Evolutionary conservation across 1,284 basidiomycete genomes (phyloP), one percentile per base, ranked within the genome.

Genomic region (Rhodotorula mucilaginosa): DNA sequence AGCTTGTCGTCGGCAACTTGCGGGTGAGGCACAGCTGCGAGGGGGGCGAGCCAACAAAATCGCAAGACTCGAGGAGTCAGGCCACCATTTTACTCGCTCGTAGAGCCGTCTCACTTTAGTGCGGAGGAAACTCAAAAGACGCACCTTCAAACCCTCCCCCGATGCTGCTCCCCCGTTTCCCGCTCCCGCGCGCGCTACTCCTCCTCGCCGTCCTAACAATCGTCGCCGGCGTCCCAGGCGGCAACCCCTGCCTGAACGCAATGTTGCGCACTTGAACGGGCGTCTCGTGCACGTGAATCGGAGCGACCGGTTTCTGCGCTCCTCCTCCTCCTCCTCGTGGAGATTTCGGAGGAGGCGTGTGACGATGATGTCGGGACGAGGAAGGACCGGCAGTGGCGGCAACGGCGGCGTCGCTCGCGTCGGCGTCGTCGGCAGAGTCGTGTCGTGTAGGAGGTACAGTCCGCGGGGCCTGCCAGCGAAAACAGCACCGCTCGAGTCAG

Each of bases 231-330:
- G 70, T 72, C 1, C 69, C 73, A 12, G 57, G 52, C 7, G 59
- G 52, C 44, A 47, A 34, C 7, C 67, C 69, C 19, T 69, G 65
- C 13, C 74, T 58, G 34, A 75, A 68, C 2, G 69, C 71, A 18
- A 67, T 62, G 64, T 75, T 75, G 44, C 63, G 56, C 23, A 71
- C 52, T 67, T 75, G 74, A 6, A 73, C 72, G 12, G 74, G 74
- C 51, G 74, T 75, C 46, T 75, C 74, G 44, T 61, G 69, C 46
- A 48, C 49, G 57, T 62, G 64, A 16, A 72, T 47, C 47, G 57
- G 34, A 13, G 3, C 23, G 29, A n/a, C 60, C 19, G 29, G 60
- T 21, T 51, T 19, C 34, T 12, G 58, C 21, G 34, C 34, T 23
- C 39, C 21, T 21, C 39, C 46, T 26, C 44, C 18, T 47, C 49